Base-by-base conservation (phyloP, 148 eudicot species). In the Arctostaphylos glauca region DNA sequence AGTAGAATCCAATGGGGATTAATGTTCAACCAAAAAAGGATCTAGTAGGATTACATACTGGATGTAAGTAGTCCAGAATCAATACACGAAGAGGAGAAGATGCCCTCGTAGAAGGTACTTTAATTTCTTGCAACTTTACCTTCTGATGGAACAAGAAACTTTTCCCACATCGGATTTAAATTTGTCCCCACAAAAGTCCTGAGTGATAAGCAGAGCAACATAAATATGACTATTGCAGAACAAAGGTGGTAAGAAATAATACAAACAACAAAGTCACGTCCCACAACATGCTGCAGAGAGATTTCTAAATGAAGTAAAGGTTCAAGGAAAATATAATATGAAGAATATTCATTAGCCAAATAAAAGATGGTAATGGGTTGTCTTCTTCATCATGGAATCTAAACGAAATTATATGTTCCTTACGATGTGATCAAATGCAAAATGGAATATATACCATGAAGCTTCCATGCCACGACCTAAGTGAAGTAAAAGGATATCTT, bases 151-250 rank as follows among this genome's bases (percentile, higher is more conserved):
- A 89, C 85, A 62, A 96, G 91, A 86, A 94, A 96, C 74, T 86
- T 91, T 71, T 97, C 97, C 99, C 99, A 97, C 23, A 80, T 80
- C 43, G 98, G 94, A 90, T 87, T 97, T 86, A 97, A 83, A 82
- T 97, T 97, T 85, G 99, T 97, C 48, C 98, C 99, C 82, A 90
- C 71, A 84, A 97, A 96, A 81, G 95, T 93, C 95, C 99, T 96
- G 92, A 83, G 80, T 77, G 78, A 73, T 80, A 78, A 75, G 59
- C 67, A 86, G 49, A 72, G 48, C 50, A 77, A 23, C 60, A 80
- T 23, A 80, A 55, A 49, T 43, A 81, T 84, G 38, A 84, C 84
- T 52, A 83, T 64, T 48, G 25, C 31, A 38, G 70, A 46, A 52
- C 4, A 58, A 53, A 16, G 14, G n/a, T 58, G 44, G 66, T 50